phyloP scores from a whole-genome alignment of 257 asterid genomes.

The Rubia yunnanensis region DNA sequence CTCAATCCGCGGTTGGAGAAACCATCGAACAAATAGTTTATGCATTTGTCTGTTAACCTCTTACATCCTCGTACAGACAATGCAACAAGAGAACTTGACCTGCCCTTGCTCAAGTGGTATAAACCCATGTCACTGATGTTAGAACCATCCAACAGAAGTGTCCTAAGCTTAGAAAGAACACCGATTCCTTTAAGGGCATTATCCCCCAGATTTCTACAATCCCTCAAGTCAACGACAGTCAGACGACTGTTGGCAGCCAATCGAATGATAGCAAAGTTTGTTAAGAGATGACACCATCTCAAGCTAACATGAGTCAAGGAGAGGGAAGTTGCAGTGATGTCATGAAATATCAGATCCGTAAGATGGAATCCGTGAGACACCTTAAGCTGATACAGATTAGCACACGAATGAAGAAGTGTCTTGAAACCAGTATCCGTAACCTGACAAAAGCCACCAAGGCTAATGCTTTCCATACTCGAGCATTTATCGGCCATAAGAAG shows the following conservation, averaged over 20 bases:
- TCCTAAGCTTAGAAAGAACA: constrained; percentile 55
- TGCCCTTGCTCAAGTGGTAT: constrained; percentile 57
- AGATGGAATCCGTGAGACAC: constrained; percentile 75
- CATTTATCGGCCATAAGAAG: constrained; percentile 95
- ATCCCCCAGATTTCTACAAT: constrained; percentile 75
- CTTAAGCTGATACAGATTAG: constrained; percentile 53
- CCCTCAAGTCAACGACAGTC: constrained; percentile 62
- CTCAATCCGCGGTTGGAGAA: constrained; percentile 41
- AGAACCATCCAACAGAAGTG: constrained; percentile 68
- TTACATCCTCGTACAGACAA: constrained; percentile 85
- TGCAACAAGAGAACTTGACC: constrained; percentile 43
- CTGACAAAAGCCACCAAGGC: constrained; percentile 92
- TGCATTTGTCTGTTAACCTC: constrained; percentile 76
- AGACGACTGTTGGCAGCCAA: constrained; percentile 62
- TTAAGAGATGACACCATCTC: constrained; percentile 86
- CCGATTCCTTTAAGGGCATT: constrained; percentile 62
- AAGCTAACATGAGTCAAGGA: constrained; percentile 69
- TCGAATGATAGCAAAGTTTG: constrained; percentile 61
- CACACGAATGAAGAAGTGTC: constrained; percentile 84
- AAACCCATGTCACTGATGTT: constrained; percentile 79
- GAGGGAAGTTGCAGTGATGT: constrained; percentile 73
- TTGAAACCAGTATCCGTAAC: constrained; percentile 89
- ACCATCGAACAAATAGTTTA: constrained; percentile 50
- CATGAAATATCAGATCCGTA: constrained; percentile 90
- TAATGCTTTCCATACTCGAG: constrained; percentile 78